phyloP scores from a whole-genome alignment of 2,329 filamentous ascomycete genomes.

The Colletotrichum destructivum region DNA sequence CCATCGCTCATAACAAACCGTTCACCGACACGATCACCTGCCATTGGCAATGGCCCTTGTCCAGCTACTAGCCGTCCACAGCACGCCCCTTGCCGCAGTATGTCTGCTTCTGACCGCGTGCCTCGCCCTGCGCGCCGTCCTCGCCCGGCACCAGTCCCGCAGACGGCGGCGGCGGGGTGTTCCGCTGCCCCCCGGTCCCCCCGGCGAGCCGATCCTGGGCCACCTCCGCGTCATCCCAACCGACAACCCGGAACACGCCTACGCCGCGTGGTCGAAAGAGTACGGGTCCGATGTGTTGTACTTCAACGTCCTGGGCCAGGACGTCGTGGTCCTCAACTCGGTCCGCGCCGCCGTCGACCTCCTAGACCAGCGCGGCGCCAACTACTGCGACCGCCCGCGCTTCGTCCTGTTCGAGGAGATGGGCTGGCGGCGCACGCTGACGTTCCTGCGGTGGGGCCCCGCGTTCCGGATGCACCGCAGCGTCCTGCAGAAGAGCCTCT shows the following conservation, averaged over 20 bases:
- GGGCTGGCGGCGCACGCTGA: conserved; percentile 63
- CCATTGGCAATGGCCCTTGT: background rate
- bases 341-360: conserved; percentile 58
- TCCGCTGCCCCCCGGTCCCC: conserved; percentile 52
- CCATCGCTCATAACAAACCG: background rate
- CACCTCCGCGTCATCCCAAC: conserved; percentile 59
- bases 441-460: conserved; percentile 59
- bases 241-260: conserved; percentile 50
- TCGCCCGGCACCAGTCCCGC: conserved; percentile 2
- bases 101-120: conserved; percentile 22
- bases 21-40: background rate
- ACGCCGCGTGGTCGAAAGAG: conserved; percentile 55
- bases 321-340: conserved; percentile 60
- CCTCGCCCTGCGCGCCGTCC: background rate
- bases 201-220: conserved; percentile 58
- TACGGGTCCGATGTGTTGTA: conserved; percentile 63
- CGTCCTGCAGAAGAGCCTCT: conserved; percentile 60
- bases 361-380: conserved; percentile 60
- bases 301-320: conserved; percentile 50
- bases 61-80: background rate
- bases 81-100: conserved; percentile 20
- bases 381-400: conserved; percentile 60
- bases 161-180: conserved; percentile 8
- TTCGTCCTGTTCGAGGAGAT: conserved; percentile 60
- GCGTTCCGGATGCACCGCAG: conserved; percentile 60